Percentiles rank a stretch among this genome's conserved stretches.
phyloP scores from a whole-genome alignment of 2,329 filamentous ascomycete genomes.

The Rhynchosporium agropyri region DNA sequence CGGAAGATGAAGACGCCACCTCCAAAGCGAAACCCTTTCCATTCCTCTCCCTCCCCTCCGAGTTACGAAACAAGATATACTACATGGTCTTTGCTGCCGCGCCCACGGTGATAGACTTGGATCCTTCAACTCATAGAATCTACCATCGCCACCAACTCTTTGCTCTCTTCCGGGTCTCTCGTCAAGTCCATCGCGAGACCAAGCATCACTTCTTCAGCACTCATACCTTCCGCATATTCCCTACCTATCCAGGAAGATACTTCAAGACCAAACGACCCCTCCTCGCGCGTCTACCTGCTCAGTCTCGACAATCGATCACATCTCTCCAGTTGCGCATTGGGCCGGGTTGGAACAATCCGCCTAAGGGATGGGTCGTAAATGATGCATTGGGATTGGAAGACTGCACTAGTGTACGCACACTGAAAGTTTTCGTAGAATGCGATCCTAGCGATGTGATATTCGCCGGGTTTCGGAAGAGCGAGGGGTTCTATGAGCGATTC shows the following conservation, averaged over 20 bases:
- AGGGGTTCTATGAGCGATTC: slow-evolving; percentile 73
- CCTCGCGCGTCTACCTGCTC: slow-evolving; percentile 64
- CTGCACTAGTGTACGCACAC: slow-evolving; percentile 58
- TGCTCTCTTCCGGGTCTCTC: slow-evolving; percentile 62
- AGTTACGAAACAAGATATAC: slow-evolving; percentile 72
- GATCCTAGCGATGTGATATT: slow-evolving; percentile 71
- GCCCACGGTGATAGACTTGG: slow-evolving; percentile 64
- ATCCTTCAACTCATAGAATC: slow-evolving; percentile 64
- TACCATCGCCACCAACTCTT: slow-evolving; percentile 58
- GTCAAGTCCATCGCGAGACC: slow-evolving; percentile 63
- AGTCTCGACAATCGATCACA: slow-evolving; percentile 62
- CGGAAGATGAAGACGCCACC: slow-evolving; percentile 29
- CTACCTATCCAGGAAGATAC: slow-evolving; percentile 63
- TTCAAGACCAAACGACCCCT: slow-evolving; percentile 76
- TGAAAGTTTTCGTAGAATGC: slow-evolving; percentile 71
- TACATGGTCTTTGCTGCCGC: slow-evolving; percentile 59
- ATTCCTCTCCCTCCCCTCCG: slow-evolving; percentile 69
- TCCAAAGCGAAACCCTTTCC: slow-evolving; percentile 52
- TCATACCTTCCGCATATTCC: slow-evolving; percentile 67
- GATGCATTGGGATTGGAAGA: slow-evolving; percentile 64
- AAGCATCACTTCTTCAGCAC: slow-evolving; percentile 67
- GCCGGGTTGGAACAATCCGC: slow-evolving; percentile 72
- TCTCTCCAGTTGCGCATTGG: slow-evolving; percentile 72
- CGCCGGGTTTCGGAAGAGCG: slow-evolving; percentile 60
- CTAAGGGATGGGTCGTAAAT: slow-evolving; percentile 70